Base-by-base conservation (phyloP, 768 basidiomycete genomes). In the Leccinellum luteum region DNA sequence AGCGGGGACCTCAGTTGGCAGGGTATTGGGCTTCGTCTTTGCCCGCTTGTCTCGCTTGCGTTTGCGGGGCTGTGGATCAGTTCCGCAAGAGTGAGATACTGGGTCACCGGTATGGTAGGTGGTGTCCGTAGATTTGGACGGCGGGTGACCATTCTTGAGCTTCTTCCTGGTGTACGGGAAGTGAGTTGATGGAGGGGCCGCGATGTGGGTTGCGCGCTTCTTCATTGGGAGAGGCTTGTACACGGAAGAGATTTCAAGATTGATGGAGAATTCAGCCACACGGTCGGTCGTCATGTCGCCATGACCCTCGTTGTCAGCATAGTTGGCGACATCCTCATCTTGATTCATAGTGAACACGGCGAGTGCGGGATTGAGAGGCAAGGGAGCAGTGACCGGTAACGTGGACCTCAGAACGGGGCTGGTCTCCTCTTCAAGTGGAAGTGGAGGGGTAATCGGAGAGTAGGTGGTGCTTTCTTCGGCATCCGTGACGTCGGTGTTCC, bases 191-290 rank as follows among this genome's bases (percentile, higher is more conserved):
- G 54, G 54, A 41, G 64, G 49, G 69, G 65, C 59, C 67, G 76
- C 48, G 65, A 72, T 51, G 73, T 78, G 63, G 45, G 69, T 48
- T 8, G 48, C 52, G 17, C 74, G 74, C 27, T 73, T 80, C 77
- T 81, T 84, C 61, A 81, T 73, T 2, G 87, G 87, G 1, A 85
- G 81, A 1, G 89, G 89, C 63, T 90, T 90, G 75, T 83, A 89
- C 10, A 91, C 89, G 3, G 84, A 78, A 3, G 81, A 74, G 49
- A 90, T 89, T 65, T 87, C 86, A 56, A 92, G 79, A 66, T 84
- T 83, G 52, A 85, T 71, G 17, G 77, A 68, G 57, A 79, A 73
- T 4, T 67, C 61, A 23, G 59, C 44, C 15, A 30, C 31, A 23
- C 51, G 25, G 34, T 60, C 55, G 9, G 27, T 15, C 14, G n/a